Evolutionary conservation across 2,329 filamentous ascomycete genomes (phyloP), one percentile per base, ranked within the genome.

Genomic region (Pezicula neosporulosa): DNA sequence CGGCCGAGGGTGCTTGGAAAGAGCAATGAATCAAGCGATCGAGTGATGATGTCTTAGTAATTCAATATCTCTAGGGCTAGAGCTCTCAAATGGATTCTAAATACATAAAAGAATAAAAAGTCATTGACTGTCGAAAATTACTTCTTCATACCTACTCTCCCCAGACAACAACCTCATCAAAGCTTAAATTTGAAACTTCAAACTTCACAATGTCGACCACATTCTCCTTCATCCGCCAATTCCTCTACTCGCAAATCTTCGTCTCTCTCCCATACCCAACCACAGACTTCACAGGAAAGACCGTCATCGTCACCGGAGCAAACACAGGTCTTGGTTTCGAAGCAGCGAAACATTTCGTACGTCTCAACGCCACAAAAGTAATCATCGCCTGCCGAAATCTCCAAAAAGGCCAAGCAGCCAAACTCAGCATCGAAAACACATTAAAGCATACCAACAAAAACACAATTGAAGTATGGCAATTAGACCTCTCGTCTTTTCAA

Each of bases 261-360:
- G 50, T 56, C 30, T 56, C 36, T 4, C 1, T 58, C 65, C 1
- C 65, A 60, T 5, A 53, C 58, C 28, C 63, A 58, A 38, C 48
- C 42, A 13, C 49, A 21, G 2, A 45, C 48, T 49, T 68, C 1
- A 51, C 52, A 5, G 38, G 42, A 3, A 50, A 66, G 37, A 64
- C 60, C 2, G 49, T 71, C 35, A 66, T 74, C 5, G 61, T 74
- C 2, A 73, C 71, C 0, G 72, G 72, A 2, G 64, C 69, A 12
- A 74, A 74, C 45, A 61, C 60, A 0, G 72, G 72, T 4, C 58
- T 74, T 0, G 71, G 72, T 0, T 58, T 67, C 1, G 71, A 73
- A 46, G 62, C 72, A 0, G 60, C 65, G 8, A 61, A 59, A 2
- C 68, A 73, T 50, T 64, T 70, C 50, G 57, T 68, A 48, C 63